Percentiles rank a stretch among this genome's conserved stretches.
phyloP scores from a whole-genome alignment of 345 rosid species.

The Brassica cretica region DNA sequence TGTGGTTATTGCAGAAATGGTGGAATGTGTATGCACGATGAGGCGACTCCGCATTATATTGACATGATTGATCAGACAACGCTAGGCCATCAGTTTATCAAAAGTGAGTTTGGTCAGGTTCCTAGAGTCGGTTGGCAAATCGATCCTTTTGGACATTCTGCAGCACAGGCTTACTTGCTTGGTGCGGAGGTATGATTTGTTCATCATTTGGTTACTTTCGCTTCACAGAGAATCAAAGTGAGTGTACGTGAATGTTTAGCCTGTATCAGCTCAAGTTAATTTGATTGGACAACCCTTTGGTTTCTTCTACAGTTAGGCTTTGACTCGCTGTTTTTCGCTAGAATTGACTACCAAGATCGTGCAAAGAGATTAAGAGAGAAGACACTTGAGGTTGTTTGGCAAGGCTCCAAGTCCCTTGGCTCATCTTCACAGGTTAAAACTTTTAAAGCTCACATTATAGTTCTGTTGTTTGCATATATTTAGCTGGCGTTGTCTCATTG shows the following conservation, averaged over 20 bases:
- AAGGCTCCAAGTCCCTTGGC: slow-evolving; percentile 84
- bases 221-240: neutral
- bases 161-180: slow-evolving; percentile 89
- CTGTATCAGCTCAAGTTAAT: neutral
- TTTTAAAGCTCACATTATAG: neutral
- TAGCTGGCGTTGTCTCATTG: slow-evolving; percentile 18
- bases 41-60: slow-evolving; percentile 86
- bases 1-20: slow-evolving; percentile 63
- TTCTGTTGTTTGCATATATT: slow-evolving; percentile 11
- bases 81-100: slow-evolving; percentile 78
- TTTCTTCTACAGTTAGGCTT: slow-evolving; percentile 73
- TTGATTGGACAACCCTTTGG: slow-evolving; percentile 18
- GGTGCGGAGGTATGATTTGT: slow-evolving; percentile 74
- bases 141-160: slow-evolving; percentile 95
- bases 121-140: slow-evolving; percentile 99
- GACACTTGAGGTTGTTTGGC: slow-evolving; percentile 93
- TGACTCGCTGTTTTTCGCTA: slow-evolving; percentile 89
- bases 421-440: slow-evolving; percentile 80
- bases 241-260: neutral
- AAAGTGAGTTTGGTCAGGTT: slow-evolving; percentile 69
- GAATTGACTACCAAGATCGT: slow-evolving; percentile 96
- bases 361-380: slow-evolving; percentile 75
- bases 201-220: neutral
- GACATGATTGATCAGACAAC: slow-evolving; percentile 97
- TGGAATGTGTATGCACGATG: slow-evolving; percentile 94